Base-by-base conservation (phyloP, 345 rosid genomes). In the Bruguiera gymnorhiza region DNA sequence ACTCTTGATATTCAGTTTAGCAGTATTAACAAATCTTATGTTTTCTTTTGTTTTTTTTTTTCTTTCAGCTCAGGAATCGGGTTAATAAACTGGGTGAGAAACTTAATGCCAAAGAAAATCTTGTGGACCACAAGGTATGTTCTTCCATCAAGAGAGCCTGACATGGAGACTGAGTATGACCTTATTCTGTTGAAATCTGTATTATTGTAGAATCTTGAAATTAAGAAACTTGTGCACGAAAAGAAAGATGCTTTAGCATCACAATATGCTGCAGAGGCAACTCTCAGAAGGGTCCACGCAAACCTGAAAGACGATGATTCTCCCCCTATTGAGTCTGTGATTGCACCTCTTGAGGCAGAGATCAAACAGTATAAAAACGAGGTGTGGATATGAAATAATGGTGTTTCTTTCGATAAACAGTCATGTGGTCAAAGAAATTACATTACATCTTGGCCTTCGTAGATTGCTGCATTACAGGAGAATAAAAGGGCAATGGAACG, bases 401-500 rank as follows among this genome's bases (percentile, higher is more conserved):
- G 4, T 27, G 48, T 16, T 63, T 61, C 31, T 72, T 58, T 69
- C 5, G 26, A 30, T 29, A 48, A 55, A 15, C 24, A n/a, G 46
- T 11, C 0, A 9, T 29, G 2, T 3, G n/a, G 23, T 10, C 5
- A 29, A 20, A 48, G 16, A 13, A 9, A 46, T 6, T 6, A 2
- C 21, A 6, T 57, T 15, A 55, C 26, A 1, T 24, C 34, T 23
- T 29, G 57, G 43, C 16, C 18, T 63, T 65, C 23, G 27, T 74
- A 94, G 97, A 76, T 95, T 73, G 88, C 83, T 51, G 78, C 74
- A 4, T 82, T 92, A 21, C 87, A 84, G 72, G 99, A 92, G 73
- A 94, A 95, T 79, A 92, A 85, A 65, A 90, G 86, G 85, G 99
- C 97, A 8, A 72, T 95, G 84, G 96, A 95, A 76, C 89, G 96